Conservation (phyloP, 768 basidiomycete genomes). For the Lactarius trivialis region DNA sequence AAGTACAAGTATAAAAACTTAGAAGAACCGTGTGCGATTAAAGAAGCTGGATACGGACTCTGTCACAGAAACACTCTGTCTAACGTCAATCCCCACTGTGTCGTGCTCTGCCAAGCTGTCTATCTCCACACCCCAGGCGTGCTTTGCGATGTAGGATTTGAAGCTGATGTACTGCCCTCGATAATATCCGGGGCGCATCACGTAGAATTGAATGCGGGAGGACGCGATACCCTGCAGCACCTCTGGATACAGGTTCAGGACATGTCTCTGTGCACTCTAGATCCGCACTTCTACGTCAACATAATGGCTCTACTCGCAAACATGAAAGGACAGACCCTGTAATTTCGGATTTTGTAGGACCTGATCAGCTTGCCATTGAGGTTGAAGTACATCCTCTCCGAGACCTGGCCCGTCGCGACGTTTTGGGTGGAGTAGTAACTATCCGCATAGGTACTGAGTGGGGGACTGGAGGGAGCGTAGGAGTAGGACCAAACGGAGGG, state of each 20-base stretch:
- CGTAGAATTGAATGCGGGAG: constrained; percentile 18
- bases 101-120: constrained; percentile 17
- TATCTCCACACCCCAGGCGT: constrained; percentile 6
- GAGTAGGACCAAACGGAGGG: constrained; percentile 9
- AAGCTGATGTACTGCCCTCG: constrained; percentile 7
- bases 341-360: constrained; percentile 10
- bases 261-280: constrained; percentile 13
- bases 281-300: neutral
- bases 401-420: neutral
- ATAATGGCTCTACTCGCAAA: neutral
- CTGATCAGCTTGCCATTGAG: constrained; percentile 12
- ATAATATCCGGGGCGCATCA: constrained; percentile 7
- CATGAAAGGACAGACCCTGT: constrained; percentile 5
- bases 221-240: constrained; percentile 9
- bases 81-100: constrained; percentile 11
- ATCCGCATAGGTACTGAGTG: neutral
- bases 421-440: neutral
- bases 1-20: constrained; percentile 1
- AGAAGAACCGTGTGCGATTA: constrained; percentile 10
- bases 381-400: constrained; percentile 15
- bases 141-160: constrained; percentile 14
- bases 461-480: neutral
- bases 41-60: constrained; percentile 19
- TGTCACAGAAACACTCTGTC: constrained; percentile 8
- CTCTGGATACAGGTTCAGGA: constrained; percentile 10